Evolutionary conservation across 345 rosid genomes (phyloP).

Genomic region (Draba incana): DNA sequence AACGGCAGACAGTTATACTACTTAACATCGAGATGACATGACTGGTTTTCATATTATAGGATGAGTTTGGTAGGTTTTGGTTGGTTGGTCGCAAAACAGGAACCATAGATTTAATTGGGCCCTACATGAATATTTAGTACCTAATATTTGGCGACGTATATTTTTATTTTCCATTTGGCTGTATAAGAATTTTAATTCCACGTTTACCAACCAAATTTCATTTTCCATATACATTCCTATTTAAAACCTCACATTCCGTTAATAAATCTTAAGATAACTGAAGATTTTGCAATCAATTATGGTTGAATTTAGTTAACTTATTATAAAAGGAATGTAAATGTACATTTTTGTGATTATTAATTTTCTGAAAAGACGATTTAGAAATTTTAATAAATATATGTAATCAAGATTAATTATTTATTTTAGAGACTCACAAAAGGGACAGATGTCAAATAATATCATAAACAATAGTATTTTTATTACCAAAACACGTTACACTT

Average conservation of each 20-base stretch:
- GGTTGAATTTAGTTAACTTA: background rate
- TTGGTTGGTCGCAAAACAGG: conserved; percentile 25
- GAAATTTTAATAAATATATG: background rate
- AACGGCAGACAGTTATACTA: conserved; percentile 28
- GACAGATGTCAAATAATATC: conserved; percentile 12
- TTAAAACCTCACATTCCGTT: background rate
- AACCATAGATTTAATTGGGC: conserved; percentile 22
- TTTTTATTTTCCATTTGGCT: background rate
- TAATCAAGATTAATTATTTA: background rate
- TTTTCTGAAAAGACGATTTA: background rate
- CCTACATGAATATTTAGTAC: conserved; percentile 12
- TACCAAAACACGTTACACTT: background rate
- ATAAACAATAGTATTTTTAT: background rate
- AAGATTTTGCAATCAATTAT: background rate
- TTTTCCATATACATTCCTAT: background rate
- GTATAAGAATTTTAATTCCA: conserved; percentile 13
- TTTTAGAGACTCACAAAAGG: background rate
- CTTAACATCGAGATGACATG: background rate
- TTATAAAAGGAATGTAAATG: background rate
- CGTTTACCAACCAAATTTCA: conserved; percentile 27
- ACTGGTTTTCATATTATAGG: background rate
- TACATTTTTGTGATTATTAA: background rate
- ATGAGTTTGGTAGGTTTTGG: background rate
- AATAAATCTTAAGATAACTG: background rate
- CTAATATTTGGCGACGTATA: background rate